These are phyloP conservation scores for Prinsepia uniflora DNA, from an alignment of 306 rosid genomes.

Conservation along the genomic window DNA sequence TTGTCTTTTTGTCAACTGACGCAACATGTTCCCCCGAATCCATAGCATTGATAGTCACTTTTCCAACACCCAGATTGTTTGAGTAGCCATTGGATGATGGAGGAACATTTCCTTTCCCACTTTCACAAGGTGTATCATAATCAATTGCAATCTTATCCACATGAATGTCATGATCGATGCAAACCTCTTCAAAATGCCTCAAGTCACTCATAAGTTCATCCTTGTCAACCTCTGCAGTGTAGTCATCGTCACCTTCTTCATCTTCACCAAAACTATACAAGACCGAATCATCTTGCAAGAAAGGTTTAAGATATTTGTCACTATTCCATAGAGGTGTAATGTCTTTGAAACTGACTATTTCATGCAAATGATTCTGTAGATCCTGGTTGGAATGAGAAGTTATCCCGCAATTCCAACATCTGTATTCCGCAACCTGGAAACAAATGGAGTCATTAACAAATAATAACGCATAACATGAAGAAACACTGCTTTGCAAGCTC, in stretches of 20 bases:
- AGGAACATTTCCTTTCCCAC: conserved; percentile 24
- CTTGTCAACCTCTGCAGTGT: conserved; percentile 31
- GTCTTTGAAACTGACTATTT: conserved; percentile 32
- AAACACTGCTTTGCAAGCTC: not conserved
- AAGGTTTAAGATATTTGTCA: conserved; percentile 70
- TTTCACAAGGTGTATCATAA: conserved; percentile 12
- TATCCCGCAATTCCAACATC: conserved; percentile 80
- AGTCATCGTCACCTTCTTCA: conserved; percentile 63
- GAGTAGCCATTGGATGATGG: conserved; percentile 35
- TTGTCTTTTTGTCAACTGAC: conserved; percentile 28
- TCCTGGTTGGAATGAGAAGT: conserved; percentile 46
- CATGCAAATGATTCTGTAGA: conserved; percentile 68
- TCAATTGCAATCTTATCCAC: conserved; percentile 26
- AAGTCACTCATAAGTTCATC: conserved; percentile 44
- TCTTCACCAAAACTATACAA: conserved; percentile 72
- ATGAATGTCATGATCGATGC: conserved; percentile 22
- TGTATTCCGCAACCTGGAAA: conserved; percentile 61
- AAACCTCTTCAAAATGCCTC: conserved; percentile 39
- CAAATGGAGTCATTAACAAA: conserved; percentile 2
- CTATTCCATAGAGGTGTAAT: conserved; percentile 53
- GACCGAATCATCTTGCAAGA: conserved; percentile 65
- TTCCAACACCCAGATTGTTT: conserved; percentile 30
- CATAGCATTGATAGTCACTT: conserved; percentile 28
- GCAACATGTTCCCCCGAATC: conserved; percentile 31
- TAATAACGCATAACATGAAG: not conserved